Conservation (phyloP, 352 stramenopile species). For the Globisporangium barbulae region DNA sequence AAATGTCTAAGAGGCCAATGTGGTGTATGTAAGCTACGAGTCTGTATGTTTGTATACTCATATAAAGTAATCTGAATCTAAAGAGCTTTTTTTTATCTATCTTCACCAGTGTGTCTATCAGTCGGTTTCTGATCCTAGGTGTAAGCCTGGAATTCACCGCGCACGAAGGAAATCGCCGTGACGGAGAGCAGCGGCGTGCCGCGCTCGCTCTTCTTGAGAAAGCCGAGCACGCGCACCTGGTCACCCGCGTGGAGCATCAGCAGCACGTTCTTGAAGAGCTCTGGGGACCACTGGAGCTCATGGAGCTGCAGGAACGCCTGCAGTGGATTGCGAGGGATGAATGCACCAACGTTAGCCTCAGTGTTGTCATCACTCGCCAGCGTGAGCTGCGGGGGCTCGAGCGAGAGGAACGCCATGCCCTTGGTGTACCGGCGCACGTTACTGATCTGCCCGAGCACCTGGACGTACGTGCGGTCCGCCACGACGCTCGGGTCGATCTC, state of each 20-base stretch:
- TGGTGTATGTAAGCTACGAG: neutral
- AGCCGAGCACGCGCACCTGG: constrained; percentile 34
- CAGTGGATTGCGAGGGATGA: constrained; percentile 14
- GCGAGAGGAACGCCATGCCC: constrained; percentile 46
- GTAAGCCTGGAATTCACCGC: constrained; percentile 37
- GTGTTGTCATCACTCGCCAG: neutral
- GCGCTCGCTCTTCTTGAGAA: constrained; percentile 31
- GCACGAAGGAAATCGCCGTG: constrained; percentile 31
- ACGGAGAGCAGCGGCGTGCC: constrained; percentile 42
- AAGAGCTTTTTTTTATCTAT: neutral
- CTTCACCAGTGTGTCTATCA: no score
- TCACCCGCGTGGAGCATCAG: constrained; percentile 37
- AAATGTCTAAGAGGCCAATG: no score
- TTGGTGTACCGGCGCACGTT: constrained; percentile 43
- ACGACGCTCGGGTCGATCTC: constrained; percentile 18
- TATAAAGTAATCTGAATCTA: constrained; percentile 1
- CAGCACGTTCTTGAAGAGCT: constrained; percentile 25
- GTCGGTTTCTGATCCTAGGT: constrained; percentile 10
- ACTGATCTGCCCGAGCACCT: constrained; percentile 33
- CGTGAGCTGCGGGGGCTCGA: constrained; percentile 10
- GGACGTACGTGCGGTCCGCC: constrained; percentile 24
- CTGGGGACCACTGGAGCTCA: constrained; percentile 25
- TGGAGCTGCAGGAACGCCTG: constrained; percentile 42
- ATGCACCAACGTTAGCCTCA: neutral
- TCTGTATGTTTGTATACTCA: neutral